Conservation (phyloP, 495 filamentous ascomycete genomes). For the Bathelium albidoporum region DNA sequence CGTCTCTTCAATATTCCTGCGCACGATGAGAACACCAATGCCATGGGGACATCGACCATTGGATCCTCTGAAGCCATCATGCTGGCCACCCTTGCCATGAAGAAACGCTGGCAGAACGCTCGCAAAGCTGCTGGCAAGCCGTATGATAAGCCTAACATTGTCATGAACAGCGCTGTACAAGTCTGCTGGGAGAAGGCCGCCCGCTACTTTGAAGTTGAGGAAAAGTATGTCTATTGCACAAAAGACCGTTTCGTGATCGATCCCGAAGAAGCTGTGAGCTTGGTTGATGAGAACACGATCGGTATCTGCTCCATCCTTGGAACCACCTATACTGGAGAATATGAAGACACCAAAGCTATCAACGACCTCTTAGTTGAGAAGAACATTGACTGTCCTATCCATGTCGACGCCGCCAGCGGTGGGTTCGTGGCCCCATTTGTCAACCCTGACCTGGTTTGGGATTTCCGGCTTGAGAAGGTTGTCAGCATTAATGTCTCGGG, state of each 20-base stretch:
- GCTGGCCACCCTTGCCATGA: conserved; percentile 84
- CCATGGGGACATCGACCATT: conserved; percentile 77
- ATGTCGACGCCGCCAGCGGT: conserved; percentile 83
- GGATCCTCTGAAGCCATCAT: conserved; percentile 86
- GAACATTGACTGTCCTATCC: conserved; percentile 68
- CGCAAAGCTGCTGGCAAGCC: conserved; percentile 69
- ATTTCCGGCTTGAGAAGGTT: conserved; percentile 77
- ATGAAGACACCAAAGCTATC: conserved; percentile 82
- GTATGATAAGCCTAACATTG: conserved; percentile 65
- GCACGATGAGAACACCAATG: conserved; percentile 37
- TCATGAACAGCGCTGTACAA: conserved; percentile 89
- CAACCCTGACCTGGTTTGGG: conserved; percentile 71
- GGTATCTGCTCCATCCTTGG: conserved; percentile 85
- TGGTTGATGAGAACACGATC: conserved; percentile 94
- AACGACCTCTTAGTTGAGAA: conserved; percentile 69
- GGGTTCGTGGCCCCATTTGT: conserved; percentile 88
- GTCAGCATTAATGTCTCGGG: conserved; percentile 88
- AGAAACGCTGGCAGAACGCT: conserved; percentile 85
- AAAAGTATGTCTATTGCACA: conserved; percentile 80
- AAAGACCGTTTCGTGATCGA: conserved; percentile 76
- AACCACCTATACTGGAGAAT: conserved; percentile 91
- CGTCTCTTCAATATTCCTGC: conserved; percentile 68
- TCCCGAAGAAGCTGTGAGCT: conserved; percentile 64
- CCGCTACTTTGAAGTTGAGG: conserved; percentile 89
- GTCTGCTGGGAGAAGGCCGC: conserved; percentile 96